Base-by-base conservation (phyloP, 192 early-diverging fungal species). In the Podila clonocystis region DNA sequence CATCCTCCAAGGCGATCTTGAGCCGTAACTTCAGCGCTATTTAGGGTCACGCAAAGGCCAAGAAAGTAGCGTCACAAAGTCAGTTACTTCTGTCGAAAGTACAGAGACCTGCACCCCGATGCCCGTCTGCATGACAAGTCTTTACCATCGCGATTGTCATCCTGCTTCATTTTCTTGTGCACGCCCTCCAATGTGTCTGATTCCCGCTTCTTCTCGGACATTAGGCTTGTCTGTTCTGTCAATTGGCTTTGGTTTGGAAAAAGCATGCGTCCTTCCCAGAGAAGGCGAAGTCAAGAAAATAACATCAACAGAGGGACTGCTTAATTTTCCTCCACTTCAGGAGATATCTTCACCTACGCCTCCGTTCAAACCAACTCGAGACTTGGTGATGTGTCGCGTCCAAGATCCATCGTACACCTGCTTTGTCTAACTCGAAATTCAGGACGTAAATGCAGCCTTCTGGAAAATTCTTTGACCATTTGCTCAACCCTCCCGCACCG, bases 131-230 rank as follows among this genome's bases (percentile, higher is more conserved):
- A 63, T 36, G n/a, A 36, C 2, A 19, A 45, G 20, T n/a, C 26
- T 2, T 36, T 22, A 63, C 69, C 69, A 26, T 50, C 20, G 8
- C 26, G 58, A 24, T 52, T 33, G 34, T 19, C 60, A 22, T 67
- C 75, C 17, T 59, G 63, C 59, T 69, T 70, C 33, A 71, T 4
- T 31, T 65, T 78, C 69, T 78, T 78, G 12, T 63, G 36, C 24
- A 66, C 63, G 52, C 62, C 63, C 31, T 63, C 58, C 41, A 67
- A 63, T 8, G 4, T 31, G 26, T 71, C 69, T 65, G 62, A 41
- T 22, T 41, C 55, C 60, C 61, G 71, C n/a, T 73, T 73, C 41
- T 55, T 55, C 52, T 55, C 52, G 52, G 65, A 55, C 49, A 57
- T 66, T 41, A 41, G 1, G 52, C 52, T 55, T n/a, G 52, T 55